Base-by-base conservation (phyloP, 768 basidiomycete species). In the Xerocomellus dryophilus region DNA sequence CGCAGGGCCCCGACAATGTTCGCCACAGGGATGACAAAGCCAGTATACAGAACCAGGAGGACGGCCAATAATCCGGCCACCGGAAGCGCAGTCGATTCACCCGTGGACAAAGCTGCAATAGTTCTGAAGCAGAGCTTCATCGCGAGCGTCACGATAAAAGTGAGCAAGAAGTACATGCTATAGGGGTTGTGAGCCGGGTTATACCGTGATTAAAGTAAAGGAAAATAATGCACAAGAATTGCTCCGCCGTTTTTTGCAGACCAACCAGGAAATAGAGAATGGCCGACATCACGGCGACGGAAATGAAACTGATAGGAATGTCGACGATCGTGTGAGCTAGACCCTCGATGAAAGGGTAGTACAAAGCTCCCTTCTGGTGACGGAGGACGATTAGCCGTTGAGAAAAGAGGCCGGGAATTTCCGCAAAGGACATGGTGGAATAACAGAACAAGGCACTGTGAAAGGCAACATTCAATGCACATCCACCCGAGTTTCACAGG, bases 391-490 rank as follows among this genome's bases (percentile, higher is more conserved):
- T 73, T 1, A 69, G 68, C 8, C 79, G 75, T 53, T 77, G 78
- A 18, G 63, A 43, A 58, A 77, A 80, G 12, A 78, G 71, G 2
- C 74, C 64, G 0, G 78, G 78, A 34, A 80, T 75, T 58, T 81
- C 80, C 27, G 85, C 74, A 77, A 86, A 76, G 11, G 78, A 73
- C 2, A 78, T 68, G 18, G 83, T 54, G 0, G 80, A 80, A 8
- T 76, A 70, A 61, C 83, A 85, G 8, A 88, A 74, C 56, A 45
- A 69, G 66, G n/a, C 74, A 72, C 56, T 78, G 76, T 53, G 72
- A 71, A 41, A 76, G 2, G n/a, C 2, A 48, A 23, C 10, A 43
- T 9, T 61, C 21, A 61, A 14, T 36, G 1, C 9, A 4, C 10
- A 18, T 48, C 21, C n/a, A 39, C 23, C 4, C 1, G 14, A 18